A percentile compares a stretch with the other conserved stretches of the same genome.
Conservation (phyloP, 2,329 filamentous ascomycete species). For the Epichloe brachyelytri region DNA sequence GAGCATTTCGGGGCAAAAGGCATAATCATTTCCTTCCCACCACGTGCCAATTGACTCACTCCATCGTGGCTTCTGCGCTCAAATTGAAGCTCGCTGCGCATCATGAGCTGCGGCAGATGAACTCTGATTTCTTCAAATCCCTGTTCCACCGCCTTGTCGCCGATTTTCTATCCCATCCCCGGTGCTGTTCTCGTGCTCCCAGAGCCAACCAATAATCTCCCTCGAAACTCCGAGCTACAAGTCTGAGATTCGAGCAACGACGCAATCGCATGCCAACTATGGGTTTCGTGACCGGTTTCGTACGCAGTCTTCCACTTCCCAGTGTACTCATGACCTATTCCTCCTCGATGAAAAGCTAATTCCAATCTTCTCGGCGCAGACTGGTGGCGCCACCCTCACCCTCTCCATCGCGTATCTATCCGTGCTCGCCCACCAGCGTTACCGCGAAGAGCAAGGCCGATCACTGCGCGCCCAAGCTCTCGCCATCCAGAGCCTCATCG, state of each 20-base stretch:
- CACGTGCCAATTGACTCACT: constrained; percentile 5
- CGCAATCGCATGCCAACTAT: constrained; percentile 27
- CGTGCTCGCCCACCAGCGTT: constrained; percentile 55
- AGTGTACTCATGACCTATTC: not conserved
- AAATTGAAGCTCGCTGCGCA: constrained; percentile 14
- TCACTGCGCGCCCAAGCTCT: constrained; percentile 43
- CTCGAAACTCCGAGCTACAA: constrained; percentile 12
- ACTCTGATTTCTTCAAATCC: not conserved
- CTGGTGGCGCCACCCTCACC: constrained; percentile 64
- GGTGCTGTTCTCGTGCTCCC: not conserved
- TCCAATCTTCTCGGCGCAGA: constrained; percentile 29
- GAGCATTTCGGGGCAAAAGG: not conserved
- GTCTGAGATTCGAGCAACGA: not conserved
- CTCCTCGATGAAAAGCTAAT: not conserved
- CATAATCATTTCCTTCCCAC: not conserved
- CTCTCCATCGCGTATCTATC: constrained; percentile 61
- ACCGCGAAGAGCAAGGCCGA: constrained; percentile 46
- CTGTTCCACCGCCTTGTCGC: not conserved
- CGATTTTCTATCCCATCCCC: not conserved
- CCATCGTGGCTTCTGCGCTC: constrained; percentile 9
- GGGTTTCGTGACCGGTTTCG: constrained; percentile 65
- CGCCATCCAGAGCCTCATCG: constrained; percentile 38
- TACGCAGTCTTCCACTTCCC: constrained; percentile 21
- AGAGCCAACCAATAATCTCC: constrained; percentile 12
- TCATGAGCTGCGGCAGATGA: constrained; percentile 19